These are phyloP conservation scores for Solanum appendiculatum DNA, from an alignment of 257 asterid species.

Conservation along the genomic window DNA sequence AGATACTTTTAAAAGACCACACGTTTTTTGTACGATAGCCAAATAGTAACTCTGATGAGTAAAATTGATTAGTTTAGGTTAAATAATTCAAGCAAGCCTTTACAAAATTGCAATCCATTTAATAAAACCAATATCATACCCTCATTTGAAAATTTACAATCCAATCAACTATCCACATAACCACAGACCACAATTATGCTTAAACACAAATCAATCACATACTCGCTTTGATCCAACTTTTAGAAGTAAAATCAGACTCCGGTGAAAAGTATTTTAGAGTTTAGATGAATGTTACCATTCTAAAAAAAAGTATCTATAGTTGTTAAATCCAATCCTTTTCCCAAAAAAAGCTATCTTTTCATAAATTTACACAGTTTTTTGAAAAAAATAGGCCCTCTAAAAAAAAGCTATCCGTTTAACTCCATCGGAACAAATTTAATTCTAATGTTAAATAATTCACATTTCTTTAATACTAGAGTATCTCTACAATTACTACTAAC, in stretches of 20 bases:
- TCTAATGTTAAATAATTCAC: not conserved
- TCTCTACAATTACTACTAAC: not conserved
- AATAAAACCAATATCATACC: not conserved
- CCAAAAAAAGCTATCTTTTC: not conserved
- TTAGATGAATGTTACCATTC: not conserved
- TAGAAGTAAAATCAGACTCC: not conserved
- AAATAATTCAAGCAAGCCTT: not conserved
- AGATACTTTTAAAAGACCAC: not conserved
- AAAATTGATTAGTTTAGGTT: not conserved
- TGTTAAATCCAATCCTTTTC: not conserved
- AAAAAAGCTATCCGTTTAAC: not conserved
- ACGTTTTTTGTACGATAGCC: not conserved
- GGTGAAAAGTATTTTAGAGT: not conserved
- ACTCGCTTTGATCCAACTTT: not conserved
- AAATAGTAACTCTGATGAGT: not conserved
- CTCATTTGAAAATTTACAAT: not conserved
- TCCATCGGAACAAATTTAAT: not conserved
- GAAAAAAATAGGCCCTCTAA: not conserved
- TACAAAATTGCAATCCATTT: not conserved
- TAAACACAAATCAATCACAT: not conserved
- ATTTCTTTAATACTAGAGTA: not conserved
- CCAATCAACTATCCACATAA: not conserved
- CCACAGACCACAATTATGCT: not conserved
- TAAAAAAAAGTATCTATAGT: not conserved
- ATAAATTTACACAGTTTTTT: not conserved